A percentile compares a stretch with the other conserved stretches of the same genome.
Evolutionary conservation across 2,329 filamentous ascomycete genomes (phyloP).

Genomic region (Paraphoma chrysanthemicola): DNA sequence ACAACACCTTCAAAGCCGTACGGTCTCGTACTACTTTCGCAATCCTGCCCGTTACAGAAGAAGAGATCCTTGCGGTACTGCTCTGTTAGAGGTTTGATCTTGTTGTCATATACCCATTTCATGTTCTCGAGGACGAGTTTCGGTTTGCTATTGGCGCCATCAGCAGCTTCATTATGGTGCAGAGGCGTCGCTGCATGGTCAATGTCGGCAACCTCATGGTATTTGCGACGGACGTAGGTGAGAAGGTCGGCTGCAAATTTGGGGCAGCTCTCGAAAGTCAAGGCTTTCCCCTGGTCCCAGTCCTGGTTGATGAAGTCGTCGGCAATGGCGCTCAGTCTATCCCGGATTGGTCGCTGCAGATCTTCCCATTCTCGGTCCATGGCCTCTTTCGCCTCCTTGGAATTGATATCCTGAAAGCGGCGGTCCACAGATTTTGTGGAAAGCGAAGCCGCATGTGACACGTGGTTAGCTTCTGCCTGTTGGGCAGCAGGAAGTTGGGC

Average conservation of each 20-base stretch:
- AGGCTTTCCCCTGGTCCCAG: conserved; percentile 69
- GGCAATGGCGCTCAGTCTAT: conserved; percentile 69
- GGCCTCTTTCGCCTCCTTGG: conserved; percentile 63
- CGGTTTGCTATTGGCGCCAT: conserved; percentile 57
- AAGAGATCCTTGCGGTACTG: conserved; percentile 74
- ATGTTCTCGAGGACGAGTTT: conserved; percentile 81
- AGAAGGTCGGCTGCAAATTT: conserved; percentile 77
- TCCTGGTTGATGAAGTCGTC: conserved; percentile 71
- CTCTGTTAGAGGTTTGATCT: conserved; percentile 74
- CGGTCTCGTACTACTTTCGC: conserved; percentile 68
- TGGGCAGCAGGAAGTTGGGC: conserved; percentile 72
- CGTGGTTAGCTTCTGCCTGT: conserved; percentile 58
- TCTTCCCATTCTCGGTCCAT: conserved; percentile 75
- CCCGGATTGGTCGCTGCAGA: conserved; percentile 70
- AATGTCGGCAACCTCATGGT: conserved; percentile 64
- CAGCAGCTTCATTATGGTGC: conserved; percentile 10
- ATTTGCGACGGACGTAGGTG: conserved; percentile 70
- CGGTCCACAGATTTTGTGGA: conserved; percentile 57
- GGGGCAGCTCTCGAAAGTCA: conserved; percentile 69
- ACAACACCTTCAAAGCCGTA: conserved; percentile 81
- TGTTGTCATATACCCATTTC: conserved; percentile 83
- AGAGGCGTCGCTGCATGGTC: conserved; percentile 57
- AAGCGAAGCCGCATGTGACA: conserved; percentile 54
- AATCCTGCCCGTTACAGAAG: conserved; percentile 69
- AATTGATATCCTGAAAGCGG: conserved; percentile 56